Percentiles rank a stretch among this genome's conserved stretches.
phyloP scores from a whole-genome alignment of 176 grass and related monocot genomes.

The Elymus sibiricus region DNA sequence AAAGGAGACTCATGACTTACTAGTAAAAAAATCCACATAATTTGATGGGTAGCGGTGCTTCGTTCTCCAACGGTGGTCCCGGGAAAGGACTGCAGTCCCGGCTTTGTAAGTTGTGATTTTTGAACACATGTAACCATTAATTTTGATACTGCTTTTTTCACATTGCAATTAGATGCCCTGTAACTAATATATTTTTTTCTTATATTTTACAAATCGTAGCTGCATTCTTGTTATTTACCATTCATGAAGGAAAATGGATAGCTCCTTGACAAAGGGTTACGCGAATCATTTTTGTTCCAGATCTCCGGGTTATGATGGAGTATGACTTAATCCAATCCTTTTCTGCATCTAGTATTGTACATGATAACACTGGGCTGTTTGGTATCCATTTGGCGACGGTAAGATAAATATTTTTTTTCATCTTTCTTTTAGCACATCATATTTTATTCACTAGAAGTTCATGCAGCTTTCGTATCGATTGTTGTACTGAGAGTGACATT shows the following conservation, averaged over 20 bases:
- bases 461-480: not conserved
- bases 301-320: slow-evolving; percentile 42
- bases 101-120: slow-evolving; percentile 41
- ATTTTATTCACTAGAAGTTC: not conserved
- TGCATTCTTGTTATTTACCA: not conserved
- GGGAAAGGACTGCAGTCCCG: slow-evolving; percentile 53
- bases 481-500: not conserved
- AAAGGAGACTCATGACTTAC: not conserved
- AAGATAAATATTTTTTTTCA: not conserved
- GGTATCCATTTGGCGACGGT: slow-evolving; percentile 37
- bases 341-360: slow-evolving; percentile 41
- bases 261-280: not conserved
- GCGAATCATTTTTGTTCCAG: slow-evolving; percentile 7
- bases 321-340: slow-evolving; percentile 44
- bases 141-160: not conserved
- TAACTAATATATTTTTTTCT: not conserved
- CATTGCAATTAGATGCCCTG: not conserved
- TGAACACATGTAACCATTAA: not conserved
- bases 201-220: not conserved
- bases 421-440: not conserved
- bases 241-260: not conserved
- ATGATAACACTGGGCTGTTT: slow-evolving; percentile 50
- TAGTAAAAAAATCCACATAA: slow-evolving; percentile 24
- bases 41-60: slow-evolving; percentile 59
- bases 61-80: slow-evolving; percentile 52